A percentile compares a stretch with the other conserved stretches of the same genome.
Evolutionary conservation across 495 filamentous ascomycete genomes (phyloP).

Genomic region (Xylaria scruposa): DNA sequence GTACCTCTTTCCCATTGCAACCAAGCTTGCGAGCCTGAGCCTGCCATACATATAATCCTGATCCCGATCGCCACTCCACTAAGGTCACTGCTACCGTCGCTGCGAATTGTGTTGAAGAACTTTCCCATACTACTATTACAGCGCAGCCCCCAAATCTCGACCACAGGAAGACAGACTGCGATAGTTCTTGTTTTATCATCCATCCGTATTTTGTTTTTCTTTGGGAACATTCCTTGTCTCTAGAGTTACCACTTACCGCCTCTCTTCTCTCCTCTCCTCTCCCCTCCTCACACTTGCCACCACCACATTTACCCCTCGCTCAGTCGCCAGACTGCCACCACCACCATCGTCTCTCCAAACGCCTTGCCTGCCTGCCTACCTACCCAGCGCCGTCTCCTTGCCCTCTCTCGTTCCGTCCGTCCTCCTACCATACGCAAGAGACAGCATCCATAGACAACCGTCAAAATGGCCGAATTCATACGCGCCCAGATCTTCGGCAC

Average conservation of each 20-base stretch:
- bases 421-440: slow-evolving; percentile 17
- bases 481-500: slow-evolving; percentile 99
- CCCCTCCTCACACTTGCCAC: too few species aligned
- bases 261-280: not conserved
- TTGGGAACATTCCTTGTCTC: not conserved
- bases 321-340: slow-evolving; percentile 3
- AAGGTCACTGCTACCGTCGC: not conserved
- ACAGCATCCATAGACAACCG: slow-evolving; percentile 30
- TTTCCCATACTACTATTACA: slow-evolving; percentile 10
- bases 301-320: slow-evolving; percentile 25
- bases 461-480: slow-evolving; percentile 95
- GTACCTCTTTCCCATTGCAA: slow-evolving; percentile 11
- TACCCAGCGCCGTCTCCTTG: not conserved
- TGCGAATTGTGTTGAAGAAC: slow-evolving; percentile 14
- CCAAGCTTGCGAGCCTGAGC: slow-evolving; percentile 2
- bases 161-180: not conserved
- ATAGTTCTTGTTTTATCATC: slow-evolving; percentile 4
- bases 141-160: slow-evolving; percentile 10
- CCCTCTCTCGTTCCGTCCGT: slow-evolving; percentile 16
- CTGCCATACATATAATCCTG: slow-evolving; percentile 18
- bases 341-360: slow-evolving; percentile 6
- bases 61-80: slow-evolving; percentile 27
- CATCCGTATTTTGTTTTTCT: not conserved
- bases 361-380: not conserved
- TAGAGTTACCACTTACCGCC: not conserved